Base-by-base conservation (phyloP, 352 stramenopile species). In the Globisporangium megalacanthum region DNA sequence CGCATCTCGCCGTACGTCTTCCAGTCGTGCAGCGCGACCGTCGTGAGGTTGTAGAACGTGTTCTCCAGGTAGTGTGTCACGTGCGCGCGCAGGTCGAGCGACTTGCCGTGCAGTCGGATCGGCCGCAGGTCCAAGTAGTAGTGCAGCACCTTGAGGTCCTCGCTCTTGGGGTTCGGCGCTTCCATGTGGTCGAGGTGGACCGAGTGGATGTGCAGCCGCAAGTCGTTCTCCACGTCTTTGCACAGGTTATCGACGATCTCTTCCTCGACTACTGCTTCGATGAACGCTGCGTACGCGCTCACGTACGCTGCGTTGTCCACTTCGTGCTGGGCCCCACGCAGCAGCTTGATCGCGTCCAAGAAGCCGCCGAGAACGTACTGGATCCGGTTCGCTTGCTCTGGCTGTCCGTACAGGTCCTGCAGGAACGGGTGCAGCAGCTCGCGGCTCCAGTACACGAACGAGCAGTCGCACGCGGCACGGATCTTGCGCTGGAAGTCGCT, bases 11-110 rank as follows among this genome's bases (percentile, higher is more conserved):
- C 82, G 54, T 95, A 98, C 17, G 89, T 97, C 63, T 95, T 96
- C 87, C 92, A 98, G 66, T 98, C 94, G 62, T 98, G 92, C n/a
- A 98, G 64, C 36, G 88, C 89, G 3, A 98, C 73, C 5, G 89
- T 97, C 29, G 92, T 98, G 46, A 98, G 79, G 55, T 98, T 96
- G 68, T 98, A 98, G 61, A 98, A 98, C 42, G 82, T 96, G 56
- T 77, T 93, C 58, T 98, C 89, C n/a, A 98, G 70, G 60, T 97
- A 97, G 60, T 94, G 79, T 36, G 86, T 93, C 17, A 98, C 90
- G 36, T 86, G 77, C 52, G 85, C 65, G 45, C 87, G 80, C 41
- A 98, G 61, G 47, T 96, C 70, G 39, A 98, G 63, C 58, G 79
- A 82, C 57, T 88, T 92, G 44, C 88, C 89, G 52, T 96, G 89